A percentile compares a stretch with the other conserved stretches of the same genome.
Evolutionary conservation across 2,329 filamentous ascomycete genomes (phyloP).

Genomic region (Claviceps sp.): DNA sequence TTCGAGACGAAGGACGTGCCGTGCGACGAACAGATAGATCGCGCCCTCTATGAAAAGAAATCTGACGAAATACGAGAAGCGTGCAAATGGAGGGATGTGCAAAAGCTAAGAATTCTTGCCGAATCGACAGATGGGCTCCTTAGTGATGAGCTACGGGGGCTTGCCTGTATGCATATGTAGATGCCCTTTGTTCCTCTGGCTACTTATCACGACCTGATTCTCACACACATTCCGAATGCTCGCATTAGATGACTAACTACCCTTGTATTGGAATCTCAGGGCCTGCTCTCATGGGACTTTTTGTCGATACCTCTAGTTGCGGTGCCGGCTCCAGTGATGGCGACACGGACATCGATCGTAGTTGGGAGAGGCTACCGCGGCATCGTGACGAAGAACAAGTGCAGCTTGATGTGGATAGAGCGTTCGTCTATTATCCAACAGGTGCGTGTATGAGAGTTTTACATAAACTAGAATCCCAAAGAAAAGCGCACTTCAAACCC

Average conservation of each 20-base stretch:
- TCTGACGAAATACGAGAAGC: slow-evolving; percentile 31
- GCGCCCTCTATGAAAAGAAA: not conserved
- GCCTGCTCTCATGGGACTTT: slow-evolving; percentile 44
- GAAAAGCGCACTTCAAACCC: not conserved
- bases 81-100: slow-evolving; percentile 44
- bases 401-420: slow-evolving; percentile 78
- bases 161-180: slow-evolving; percentile 50
- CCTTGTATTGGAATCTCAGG: slow-evolving; percentile 27
- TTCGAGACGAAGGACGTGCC: slow-evolving; percentile 6
- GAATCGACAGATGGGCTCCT: slow-evolving; percentile 54
- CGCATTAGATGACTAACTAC: not conserved
- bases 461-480: not conserved
- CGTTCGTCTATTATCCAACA: slow-evolving; percentile 93
- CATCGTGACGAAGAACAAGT: slow-evolving; percentile 89
- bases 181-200: not conserved
- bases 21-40: slow-evolving; percentile 1
- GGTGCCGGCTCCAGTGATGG: not conserved
- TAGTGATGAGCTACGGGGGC: slow-evolving; percentile 52
- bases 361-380: slow-evolving; percentile 52
- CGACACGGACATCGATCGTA: slow-evolving; percentile 4
- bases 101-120: slow-evolving; percentile 43
- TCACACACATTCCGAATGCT: not conserved
- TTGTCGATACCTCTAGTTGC: not conserved
- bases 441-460: slow-evolving; percentile 32
- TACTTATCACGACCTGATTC: slow-evolving; percentile 3